phyloP scores from a whole-genome alignment of 179 eudicot genomes.

The Amaranthus tricolor region DNA sequence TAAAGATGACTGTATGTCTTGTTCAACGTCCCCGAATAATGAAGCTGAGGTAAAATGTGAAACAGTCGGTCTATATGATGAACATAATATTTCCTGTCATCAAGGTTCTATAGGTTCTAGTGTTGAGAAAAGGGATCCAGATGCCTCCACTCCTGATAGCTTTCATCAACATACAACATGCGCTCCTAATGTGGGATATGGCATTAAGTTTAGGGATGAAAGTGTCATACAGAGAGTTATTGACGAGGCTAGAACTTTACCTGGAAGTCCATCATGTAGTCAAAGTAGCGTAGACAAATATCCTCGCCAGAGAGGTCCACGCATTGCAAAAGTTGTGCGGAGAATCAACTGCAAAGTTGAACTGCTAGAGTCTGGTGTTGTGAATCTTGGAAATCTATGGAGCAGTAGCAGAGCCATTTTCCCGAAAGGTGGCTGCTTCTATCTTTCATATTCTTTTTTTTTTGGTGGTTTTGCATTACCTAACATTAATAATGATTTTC shows the following conservation, averaged over 20 bases:
- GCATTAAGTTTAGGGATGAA: slow-evolving; percentile 36
- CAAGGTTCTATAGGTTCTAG: slow-evolving; percentile 34
- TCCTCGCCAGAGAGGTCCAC: slow-evolving; percentile 87
- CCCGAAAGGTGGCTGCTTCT: slow-evolving; percentile 67
- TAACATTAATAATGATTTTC: slow-evolving; percentile 8
- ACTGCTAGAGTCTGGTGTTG: slow-evolving; percentile 60
- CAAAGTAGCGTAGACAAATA: slow-evolving; percentile 59
- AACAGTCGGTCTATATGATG: slow-evolving; percentile 28
- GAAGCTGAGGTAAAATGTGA: slow-evolving; percentile 37
- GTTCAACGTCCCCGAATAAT: slow-evolving; percentile 37
- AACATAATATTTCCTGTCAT: slow-evolving; percentile 32
- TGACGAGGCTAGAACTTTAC: slow-evolving; percentile 38
- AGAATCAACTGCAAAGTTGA: slow-evolving; percentile 85
- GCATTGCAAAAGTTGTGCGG: slow-evolving; percentile 87
- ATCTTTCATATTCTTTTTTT: neutral
- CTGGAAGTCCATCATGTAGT: slow-evolving; percentile 53
- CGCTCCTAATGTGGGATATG: slow-evolving; percentile 38
- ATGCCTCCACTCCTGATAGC: slow-evolving; percentile 31
- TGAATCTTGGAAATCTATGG: slow-evolving; percentile 72
- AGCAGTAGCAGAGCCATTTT: slow-evolving; percentile 78
- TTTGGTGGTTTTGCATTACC: neutral
- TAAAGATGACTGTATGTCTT: slow-evolving; percentile 34
- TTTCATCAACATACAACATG: slow-evolving; percentile 31
- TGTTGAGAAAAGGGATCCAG: slow-evolving; percentile 30
- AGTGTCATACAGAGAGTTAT: slow-evolving; percentile 37